These are phyloP conservation scores for Botrytis cinerea DNA, from an alignment of 2,329 filamentous ascomycete genomes.

Conservation along the genomic window DNA sequence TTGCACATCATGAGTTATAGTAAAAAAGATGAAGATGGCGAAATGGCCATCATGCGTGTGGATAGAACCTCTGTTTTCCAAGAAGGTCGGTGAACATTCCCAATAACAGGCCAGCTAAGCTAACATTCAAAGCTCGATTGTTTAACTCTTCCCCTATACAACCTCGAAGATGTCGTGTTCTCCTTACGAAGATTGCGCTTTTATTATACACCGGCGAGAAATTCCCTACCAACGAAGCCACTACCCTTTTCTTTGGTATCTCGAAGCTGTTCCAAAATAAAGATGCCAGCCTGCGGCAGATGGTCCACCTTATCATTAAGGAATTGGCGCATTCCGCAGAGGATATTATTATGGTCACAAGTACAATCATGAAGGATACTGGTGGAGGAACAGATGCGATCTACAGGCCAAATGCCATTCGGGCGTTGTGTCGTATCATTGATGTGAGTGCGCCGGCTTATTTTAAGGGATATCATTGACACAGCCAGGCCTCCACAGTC, in stretches of 20 bases:
- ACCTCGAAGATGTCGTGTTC: conserved; percentile 93
- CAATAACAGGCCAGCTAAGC: conserved; percentile 40
- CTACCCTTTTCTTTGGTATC: conserved; percentile 97
- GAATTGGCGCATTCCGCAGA: conserved; percentile 93
- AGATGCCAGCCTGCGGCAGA: conserved; percentile 95
- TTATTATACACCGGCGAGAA: conserved; percentile 96
- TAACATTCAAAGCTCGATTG: conserved; percentile 71
- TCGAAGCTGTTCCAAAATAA: conserved; percentile 99
- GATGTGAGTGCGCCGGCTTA: conserved; percentile 63
- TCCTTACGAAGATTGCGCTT: conserved; percentile 94
- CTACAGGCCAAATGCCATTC: conserved; percentile 93
- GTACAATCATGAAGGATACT: conserved; percentile 99
- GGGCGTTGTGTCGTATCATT: conserved; percentile 93
- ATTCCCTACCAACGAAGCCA: conserved; percentile 96
- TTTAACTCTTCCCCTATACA: conserved; percentile 98
- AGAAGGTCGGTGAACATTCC: conserved; percentile 68
- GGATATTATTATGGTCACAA: conserved; percentile 99
- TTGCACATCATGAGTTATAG: conserved; percentile 80
- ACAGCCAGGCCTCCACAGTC: conserved; percentile 77
- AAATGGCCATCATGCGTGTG: conserved; percentile 91
- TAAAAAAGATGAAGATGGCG: conserved; percentile 99
- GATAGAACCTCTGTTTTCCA: conserved; percentile 98
- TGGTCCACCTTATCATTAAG: conserved; percentile 98
- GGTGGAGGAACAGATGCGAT: conserved; percentile 92
- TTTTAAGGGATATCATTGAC: conserved; percentile 34